These are phyloP conservation scores for Colletotrichum gigasporum DNA, from an alignment of 2,329 filamentous ascomycete species.

Conservation along the genomic window DNA sequence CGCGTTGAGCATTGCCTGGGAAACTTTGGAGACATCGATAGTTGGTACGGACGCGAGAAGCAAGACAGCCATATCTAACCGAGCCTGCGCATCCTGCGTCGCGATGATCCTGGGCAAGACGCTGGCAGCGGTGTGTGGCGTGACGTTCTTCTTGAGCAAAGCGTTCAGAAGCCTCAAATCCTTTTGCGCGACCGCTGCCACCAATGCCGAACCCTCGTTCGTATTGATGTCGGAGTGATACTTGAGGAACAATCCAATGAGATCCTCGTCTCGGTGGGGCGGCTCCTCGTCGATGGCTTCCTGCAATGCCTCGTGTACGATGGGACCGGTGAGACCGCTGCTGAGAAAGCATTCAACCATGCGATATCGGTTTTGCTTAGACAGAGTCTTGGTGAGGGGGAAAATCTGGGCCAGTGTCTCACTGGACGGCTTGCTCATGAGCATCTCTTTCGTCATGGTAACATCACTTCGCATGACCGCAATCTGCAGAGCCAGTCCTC, in stretches of 20 bases:
- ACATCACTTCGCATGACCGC: slow-evolving; percentile 57
- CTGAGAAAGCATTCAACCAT: slow-evolving; percentile 61
- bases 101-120: slow-evolving; percentile 59
- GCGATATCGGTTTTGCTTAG: slow-evolving; percentile 52
- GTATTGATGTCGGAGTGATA: slow-evolving; percentile 65
- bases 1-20: slow-evolving; percentile 51
- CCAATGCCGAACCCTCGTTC: slow-evolving; percentile 59
- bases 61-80: slow-evolving; percentile 57
- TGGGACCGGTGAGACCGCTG: slow-evolving; percentile 55
- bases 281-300: slow-evolving; percentile 60
- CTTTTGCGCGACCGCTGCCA: slow-evolving; percentile 56
- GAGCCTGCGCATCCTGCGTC: slow-evolving; percentile 49
- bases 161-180: slow-evolving; percentile 56
- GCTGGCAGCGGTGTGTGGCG: slow-evolving; percentile 56
- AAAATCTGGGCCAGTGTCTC: slow-evolving; percentile 60
- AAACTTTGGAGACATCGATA: slow-evolving; percentile 52
- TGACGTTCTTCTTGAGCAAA: slow-evolving; percentile 55
- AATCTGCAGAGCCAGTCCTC: slow-evolving; percentile 59
- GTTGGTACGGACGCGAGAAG: slow-evolving; percentile 57
- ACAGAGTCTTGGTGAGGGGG: slow-evolving; percentile 55
- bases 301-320: slow-evolving; percentile 60
- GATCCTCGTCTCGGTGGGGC: slow-evolving; percentile 56
- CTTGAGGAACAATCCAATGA: slow-evolving; percentile 62
- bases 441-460: slow-evolving; percentile 54
- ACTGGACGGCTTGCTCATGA: slow-evolving; percentile 55